Evolutionary conservation across 2,329 filamentous ascomycete genomes (phyloP).

Genomic region (Tolypocladium sp.): DNA sequence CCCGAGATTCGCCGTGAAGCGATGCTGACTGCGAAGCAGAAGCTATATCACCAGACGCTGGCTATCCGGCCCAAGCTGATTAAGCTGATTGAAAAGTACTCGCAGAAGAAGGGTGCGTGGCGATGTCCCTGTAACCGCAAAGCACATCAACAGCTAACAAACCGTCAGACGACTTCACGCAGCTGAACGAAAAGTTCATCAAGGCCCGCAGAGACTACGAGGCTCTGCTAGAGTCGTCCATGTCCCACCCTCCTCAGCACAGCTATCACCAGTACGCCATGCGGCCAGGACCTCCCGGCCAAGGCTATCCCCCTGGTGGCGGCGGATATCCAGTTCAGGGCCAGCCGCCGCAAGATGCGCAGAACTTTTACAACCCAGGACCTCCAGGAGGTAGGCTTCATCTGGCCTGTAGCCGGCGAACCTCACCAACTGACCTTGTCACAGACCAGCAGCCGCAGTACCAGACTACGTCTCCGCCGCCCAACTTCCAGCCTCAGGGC

Average conservation of each 20-base stretch:
- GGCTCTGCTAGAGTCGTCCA: constrained; percentile 87
- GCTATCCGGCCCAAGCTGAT: constrained; percentile 95
- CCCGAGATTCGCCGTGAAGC: too few relatives aligned
- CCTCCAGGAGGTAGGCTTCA: constrained; percentile 25
- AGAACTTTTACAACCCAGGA: constrained; percentile 60
- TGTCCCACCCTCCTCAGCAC: constrained; percentile 83
- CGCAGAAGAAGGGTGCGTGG: constrained; percentile 83
- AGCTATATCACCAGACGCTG: constrained; percentile 84
- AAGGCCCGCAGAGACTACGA: constrained; percentile 97
- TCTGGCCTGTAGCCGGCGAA: not conserved
- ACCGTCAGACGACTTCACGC: constrained; percentile 81
- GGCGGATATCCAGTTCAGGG: constrained; percentile 32
- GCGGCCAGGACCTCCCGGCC: constrained; percentile 37
- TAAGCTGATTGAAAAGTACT: constrained; percentile 97
- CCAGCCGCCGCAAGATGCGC: constrained; percentile 46
- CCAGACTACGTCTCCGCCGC: constrained; percentile 37
- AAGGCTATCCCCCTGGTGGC: constrained; percentile 31
- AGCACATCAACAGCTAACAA: constrained; percentile 2
- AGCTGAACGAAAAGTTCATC: constrained; percentile 98
- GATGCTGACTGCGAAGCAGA: constrained; percentile 33
- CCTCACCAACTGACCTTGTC: constrained; percentile 6
- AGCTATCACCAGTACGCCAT: constrained; percentile 63
- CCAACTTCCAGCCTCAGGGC: constrained; percentile 44
- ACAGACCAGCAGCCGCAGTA: constrained; percentile 37
- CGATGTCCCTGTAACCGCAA: not conserved